These are phyloP conservation scores for Mucor plumbeus DNA, from an alignment of 371 early-diverging fungal species.

Conservation along the genomic window DNA sequence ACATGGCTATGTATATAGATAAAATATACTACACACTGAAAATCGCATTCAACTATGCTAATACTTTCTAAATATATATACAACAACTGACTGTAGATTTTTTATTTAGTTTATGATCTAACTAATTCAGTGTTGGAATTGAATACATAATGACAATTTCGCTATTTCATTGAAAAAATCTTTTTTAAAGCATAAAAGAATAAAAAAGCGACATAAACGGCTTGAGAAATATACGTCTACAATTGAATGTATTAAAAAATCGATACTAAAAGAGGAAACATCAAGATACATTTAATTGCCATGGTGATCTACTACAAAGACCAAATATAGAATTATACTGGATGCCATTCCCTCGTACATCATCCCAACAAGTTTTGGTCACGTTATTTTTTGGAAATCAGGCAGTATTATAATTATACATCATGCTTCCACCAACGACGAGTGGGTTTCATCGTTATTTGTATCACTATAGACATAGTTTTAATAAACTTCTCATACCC, in stretches of 20 bases:
- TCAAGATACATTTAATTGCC: constrained; percentile 2
- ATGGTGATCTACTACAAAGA: neutral
- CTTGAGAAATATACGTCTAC: constrained; percentile 9
- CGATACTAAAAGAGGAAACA: constrained; percentile 6
- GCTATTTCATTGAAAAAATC: neutral
- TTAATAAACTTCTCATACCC: constrained; percentile 9
- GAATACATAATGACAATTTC: constrained; percentile 2
- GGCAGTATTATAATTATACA: constrained; percentile 3
- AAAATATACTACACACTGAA: neutral
- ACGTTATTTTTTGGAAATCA: constrained; percentile 3
- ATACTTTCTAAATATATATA: no score
- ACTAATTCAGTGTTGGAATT: constrained; percentile 7
- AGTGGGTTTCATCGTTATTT: neutral
- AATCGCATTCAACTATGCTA: neutral
- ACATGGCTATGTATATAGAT: neutral
- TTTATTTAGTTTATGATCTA: constrained; percentile 6
- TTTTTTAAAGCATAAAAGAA: neutral
- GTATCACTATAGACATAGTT: neutral
- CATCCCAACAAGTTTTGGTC: neutral
- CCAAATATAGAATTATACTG: constrained; percentile 8
- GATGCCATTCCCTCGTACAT: constrained; percentile 13
- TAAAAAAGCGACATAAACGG: constrained; percentile 1
- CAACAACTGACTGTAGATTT: neutral
- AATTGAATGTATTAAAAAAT: constrained; percentile 1
- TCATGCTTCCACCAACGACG: constrained; percentile 1